Base-by-base conservation (phyloP, 1,139 yeast genomes). In the Yamadazyma dendronema region DNA sequence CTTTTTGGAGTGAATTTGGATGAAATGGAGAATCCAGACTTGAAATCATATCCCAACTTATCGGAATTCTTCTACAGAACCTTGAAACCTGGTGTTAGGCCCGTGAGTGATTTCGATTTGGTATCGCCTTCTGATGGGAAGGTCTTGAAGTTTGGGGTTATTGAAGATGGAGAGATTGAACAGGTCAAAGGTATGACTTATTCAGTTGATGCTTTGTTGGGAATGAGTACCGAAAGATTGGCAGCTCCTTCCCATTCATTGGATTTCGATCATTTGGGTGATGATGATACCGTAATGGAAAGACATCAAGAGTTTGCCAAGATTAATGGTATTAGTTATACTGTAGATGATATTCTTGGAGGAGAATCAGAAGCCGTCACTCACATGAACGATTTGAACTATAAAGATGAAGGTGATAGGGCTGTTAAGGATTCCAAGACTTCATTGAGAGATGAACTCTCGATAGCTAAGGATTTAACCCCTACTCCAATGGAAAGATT, bases 161-260 rank as follows among this genome's bases (percentile, higher is more conserved):
- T 90, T 37, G 84, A 82, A 40, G 73, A 81, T 48, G 95, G 95
- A 29, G 87, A 84, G 50, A 89, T 94, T 42, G 97, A 92, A 61
- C 97, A 92, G 59, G 97, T 94, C 34, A 94, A 94, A 63, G 99
- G 98, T 7, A 79, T 92, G 76, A 87, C 95, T 0, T 94, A 94
- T 59, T 84, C 96, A 2, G 74, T 92, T 12, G 94, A 87, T 50
- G 94, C 96, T 6, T 76, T 94, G 36, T 72, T 94, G 36, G 99
- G 99, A 2, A 72, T 84, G 30, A 62, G 66, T 46, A 50, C 61
- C 42, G 52, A 67, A 46, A 57, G 65, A 34, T 58, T 77, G 35
- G 84, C 84, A 3, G 88, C 85, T 0, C 87, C 88, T 2, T 61
- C 75, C 16, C 79, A 74, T 48, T 63, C 72, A 14, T 71, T 79